Percentiles rank a stretch among this genome's conserved stretches.
Evolutionary conservation across 768 basidiomycete genomes (phyloP).

Genomic region (Kwoniella botswanensis): DNA sequence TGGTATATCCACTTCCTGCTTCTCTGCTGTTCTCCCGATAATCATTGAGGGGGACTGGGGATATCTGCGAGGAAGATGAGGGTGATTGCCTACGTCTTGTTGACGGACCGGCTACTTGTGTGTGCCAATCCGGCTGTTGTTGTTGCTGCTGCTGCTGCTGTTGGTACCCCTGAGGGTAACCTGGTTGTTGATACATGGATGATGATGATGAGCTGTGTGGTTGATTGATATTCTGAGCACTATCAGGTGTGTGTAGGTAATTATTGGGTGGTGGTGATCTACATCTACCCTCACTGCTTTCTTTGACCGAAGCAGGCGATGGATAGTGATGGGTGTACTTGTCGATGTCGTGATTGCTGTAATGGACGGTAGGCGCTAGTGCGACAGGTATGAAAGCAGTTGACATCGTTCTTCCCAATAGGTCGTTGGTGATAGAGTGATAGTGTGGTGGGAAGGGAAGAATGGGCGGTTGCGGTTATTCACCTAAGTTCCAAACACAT

Average conservation of each 20-base stretch:
- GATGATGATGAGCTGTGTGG: not conserved
- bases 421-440: not conserved
- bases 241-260: slow-evolving; percentile 12
- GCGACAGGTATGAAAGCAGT: slow-evolving; percentile 26
- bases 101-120: slow-evolving; percentile 20
- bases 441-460: not conserved
- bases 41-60: slow-evolving; percentile 1
- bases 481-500: too few relatives aligned
- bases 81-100: slow-evolving; percentile 18
- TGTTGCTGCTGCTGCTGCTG: slow-evolving; percentile 3
- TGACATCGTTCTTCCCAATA: slow-evolving; percentile 12
- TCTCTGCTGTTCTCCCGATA: not conserved
- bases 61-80: not conserved
- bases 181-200: slow-evolving; percentile 12
- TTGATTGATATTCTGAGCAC: slow-evolving; percentile 4
- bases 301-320: not conserved
- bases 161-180: not conserved
- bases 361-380: slow-evolving; percentile 21
- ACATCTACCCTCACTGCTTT: slow-evolving; percentile 1
- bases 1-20: not conserved
- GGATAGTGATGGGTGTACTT: slow-evolving; percentile 1
- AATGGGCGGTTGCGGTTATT: not conserved
- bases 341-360: slow-evolving; percentile 6
- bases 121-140: slow-evolving; percentile 23
- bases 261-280: slow-evolving; percentile 6